Conservation (phyloP, 2,329 filamentous ascomycete genomes). For the Cladosporium austrohemisphaericum region DNA sequence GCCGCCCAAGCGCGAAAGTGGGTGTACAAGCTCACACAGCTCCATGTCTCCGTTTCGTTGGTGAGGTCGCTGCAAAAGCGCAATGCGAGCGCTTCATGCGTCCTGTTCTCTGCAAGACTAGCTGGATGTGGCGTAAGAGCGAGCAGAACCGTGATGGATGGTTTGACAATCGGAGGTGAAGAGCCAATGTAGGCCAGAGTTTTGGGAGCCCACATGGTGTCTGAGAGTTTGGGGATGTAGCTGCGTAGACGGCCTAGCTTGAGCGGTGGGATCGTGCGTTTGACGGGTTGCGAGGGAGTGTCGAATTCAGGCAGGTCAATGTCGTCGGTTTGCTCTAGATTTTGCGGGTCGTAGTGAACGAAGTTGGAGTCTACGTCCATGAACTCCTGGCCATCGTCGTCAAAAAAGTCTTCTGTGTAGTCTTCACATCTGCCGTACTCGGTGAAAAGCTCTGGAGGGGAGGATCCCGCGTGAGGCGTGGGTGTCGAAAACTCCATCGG, state of each 20-base stretch:
- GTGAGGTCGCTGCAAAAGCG: conserved; percentile 4
- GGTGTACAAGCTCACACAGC: conserved; percentile 3
- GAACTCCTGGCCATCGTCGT: too few relatives aligned
- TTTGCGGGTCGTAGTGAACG: too few relatives aligned
- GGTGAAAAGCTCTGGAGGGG: too few relatives aligned
- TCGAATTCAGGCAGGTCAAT: too few relatives aligned
- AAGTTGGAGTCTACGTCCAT: too few relatives aligned
- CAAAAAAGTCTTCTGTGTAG: too few relatives aligned
- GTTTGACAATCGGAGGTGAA: not conserved
- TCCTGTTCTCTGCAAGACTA: not conserved
- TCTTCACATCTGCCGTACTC: too few relatives aligned
- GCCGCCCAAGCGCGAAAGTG: not conserved
- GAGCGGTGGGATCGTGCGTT: too few relatives aligned
- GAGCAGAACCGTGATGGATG: not conserved
- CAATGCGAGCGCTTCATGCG: not conserved
- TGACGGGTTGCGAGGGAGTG: too few relatives aligned
- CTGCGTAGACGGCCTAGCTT: not conserved
- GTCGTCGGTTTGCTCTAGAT: too few relatives aligned
- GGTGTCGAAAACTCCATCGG: not conserved
- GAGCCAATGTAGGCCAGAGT: not conserved
- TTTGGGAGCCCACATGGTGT: too few relatives aligned
- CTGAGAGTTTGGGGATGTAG: not conserved
- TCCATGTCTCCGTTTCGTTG: not conserved
- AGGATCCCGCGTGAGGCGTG: too few relatives aligned
- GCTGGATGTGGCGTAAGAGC: not conserved